Percentiles rank a stretch among this genome's conserved stretches.
Evolutionary conservation across 1,139 yeast genomes (phyloP).

Genomic region (Taiozyma sp.): DNA sequence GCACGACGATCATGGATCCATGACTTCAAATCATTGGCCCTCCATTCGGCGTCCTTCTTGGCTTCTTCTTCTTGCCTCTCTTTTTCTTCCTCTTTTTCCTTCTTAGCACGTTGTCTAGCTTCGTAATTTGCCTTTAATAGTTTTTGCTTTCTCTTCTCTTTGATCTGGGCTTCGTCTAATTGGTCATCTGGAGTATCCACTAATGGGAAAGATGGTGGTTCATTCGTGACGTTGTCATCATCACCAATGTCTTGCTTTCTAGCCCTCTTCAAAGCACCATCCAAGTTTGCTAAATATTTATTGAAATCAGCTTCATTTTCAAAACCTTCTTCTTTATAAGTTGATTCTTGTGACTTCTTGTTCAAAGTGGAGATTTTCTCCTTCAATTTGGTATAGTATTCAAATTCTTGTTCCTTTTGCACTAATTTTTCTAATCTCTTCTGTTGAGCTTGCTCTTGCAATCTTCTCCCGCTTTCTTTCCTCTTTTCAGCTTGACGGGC

Average conservation of each 20-base stretch:
- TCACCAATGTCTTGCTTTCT: constrained; percentile 61
- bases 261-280: constrained; percentile 64
- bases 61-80: constrained; percentile 48
- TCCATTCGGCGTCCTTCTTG: constrained; percentile 69
- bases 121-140: constrained; percentile 84
- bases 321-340: constrained; percentile 71
- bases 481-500: constrained; percentile 75
- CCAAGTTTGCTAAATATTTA: constrained; percentile 62
- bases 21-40: constrained; percentile 65
- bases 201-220: constrained; percentile 70
- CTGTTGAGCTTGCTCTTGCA: constrained; percentile 91
- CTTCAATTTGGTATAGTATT: constrained; percentile 59
- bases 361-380: constrained; percentile 46
- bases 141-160: constrained; percentile 82
- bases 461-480: constrained; percentile 78
- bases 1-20: constrained; percentile 76
- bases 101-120: constrained; percentile 79
- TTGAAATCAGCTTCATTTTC: constrained; percentile 68
- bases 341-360: constrained; percentile 36
- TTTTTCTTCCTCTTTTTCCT: constrained; percentile 65
- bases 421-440: constrained; percentile 74
- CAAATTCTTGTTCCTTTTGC: constrained; percentile 78
- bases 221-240: constrained; percentile 42
- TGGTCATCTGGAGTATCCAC: constrained; percentile 83
- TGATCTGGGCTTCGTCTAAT: constrained; percentile 71